Percentiles rank a stretch among this genome's conserved stretches.
Evolutionary conservation across 1,139 yeast genomes (phyloP).

Genomic region (Diutina catenulata): DNA sequence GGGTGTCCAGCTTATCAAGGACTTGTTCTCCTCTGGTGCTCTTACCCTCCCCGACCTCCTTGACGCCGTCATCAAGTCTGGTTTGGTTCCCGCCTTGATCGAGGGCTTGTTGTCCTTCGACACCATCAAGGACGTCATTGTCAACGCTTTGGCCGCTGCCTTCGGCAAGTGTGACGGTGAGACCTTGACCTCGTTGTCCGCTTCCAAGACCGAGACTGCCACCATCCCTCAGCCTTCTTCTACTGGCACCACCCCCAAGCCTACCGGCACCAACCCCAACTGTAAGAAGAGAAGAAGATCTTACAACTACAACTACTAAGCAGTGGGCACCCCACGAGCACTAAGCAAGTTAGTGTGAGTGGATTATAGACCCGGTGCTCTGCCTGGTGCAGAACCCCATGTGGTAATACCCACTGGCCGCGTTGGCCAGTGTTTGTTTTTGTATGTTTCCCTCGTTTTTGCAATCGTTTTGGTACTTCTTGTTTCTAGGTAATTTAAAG

Average conservation of each 20-base stretch:
- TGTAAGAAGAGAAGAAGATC: constrained; percentile 18
- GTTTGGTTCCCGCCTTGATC: constrained; percentile 25
- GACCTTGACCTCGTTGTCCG: not conserved
- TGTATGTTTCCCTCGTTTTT: constrained; percentile 1
- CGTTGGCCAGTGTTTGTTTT: too few species aligned
- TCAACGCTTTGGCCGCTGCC: constrained; percentile 32
- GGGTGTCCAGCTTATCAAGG: constrained; percentile 22
- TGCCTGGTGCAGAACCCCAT: constrained; percentile 1
- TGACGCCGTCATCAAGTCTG: constrained; percentile 24
- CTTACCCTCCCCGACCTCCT: constrained; percentile 18
- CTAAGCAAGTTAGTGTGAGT: not conserved
- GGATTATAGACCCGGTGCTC: not conserved
- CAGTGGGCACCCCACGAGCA: too few species aligned
- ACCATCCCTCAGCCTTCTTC: not conserved
- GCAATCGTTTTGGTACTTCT: not conserved
- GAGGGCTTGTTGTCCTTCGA: constrained; percentile 21
- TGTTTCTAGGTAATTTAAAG: constrained; percentile 6
- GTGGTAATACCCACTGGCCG: too few species aligned
- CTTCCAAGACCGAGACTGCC: not conserved
- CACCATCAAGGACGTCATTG: constrained; percentile 26
- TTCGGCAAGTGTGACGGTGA: constrained; percentile 22
- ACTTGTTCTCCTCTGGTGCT: constrained; percentile 21
- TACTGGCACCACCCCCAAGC: not conserved
- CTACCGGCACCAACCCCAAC: constrained; percentile 7
- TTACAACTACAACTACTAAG: constrained; percentile 16